Conservation (phyloP, 768 basidiomycete species). For the Pholiota conissans region DNA sequence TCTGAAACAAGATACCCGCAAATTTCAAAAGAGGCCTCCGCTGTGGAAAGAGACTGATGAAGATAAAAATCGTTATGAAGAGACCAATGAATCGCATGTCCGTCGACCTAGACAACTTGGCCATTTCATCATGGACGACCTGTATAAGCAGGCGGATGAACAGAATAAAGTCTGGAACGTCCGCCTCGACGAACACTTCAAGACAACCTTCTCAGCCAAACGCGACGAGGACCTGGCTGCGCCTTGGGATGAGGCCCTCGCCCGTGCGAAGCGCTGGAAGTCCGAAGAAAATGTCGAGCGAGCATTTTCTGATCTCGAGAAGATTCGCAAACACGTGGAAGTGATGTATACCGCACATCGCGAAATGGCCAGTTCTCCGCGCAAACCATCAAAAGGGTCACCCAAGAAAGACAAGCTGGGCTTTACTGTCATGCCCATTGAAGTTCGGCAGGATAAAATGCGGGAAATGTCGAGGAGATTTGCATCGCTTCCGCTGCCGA, state of each 20-base stretch:
- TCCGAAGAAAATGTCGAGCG: slow-evolving; percentile 16
- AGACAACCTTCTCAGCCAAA: slow-evolving; percentile 6
- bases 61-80: slow-evolving; percentile 16
- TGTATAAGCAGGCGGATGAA: slow-evolving; percentile 27
- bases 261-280: slow-evolving; percentile 20
- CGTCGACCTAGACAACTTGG: slow-evolving; percentile 18
- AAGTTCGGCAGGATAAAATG: slow-evolving; percentile 52
- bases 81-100: slow-evolving; percentile 25
- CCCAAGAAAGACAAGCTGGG: slow-evolving; percentile 20
- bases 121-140: slow-evolving; percentile 46
- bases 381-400: slow-evolving; percentile 14
- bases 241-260: slow-evolving; percentile 32
- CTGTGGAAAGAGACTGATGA: slow-evolving; percentile 33
- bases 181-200: slow-evolving; percentile 30
- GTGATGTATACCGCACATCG: slow-evolving; percentile 29
- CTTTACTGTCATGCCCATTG: slow-evolving; percentile 41
- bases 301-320: slow-evolving; percentile 33
- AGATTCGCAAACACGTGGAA: slow-evolving; percentile 43
- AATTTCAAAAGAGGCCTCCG: slow-evolving; percentile 21
- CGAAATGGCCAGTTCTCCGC: slow-evolving; percentile 20
- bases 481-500: slow-evolving; percentile 23
- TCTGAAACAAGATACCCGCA: slow-evolving; percentile 19
- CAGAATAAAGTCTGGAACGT: slow-evolving; percentile 20
- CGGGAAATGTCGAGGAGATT: slow-evolving; percentile 47
- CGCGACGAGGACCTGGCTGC: slow-evolving; percentile 30